Base-by-base conservation (phyloP, 2,329 filamentous ascomycete genomes). In the Dothistroma septosporum region DNA sequence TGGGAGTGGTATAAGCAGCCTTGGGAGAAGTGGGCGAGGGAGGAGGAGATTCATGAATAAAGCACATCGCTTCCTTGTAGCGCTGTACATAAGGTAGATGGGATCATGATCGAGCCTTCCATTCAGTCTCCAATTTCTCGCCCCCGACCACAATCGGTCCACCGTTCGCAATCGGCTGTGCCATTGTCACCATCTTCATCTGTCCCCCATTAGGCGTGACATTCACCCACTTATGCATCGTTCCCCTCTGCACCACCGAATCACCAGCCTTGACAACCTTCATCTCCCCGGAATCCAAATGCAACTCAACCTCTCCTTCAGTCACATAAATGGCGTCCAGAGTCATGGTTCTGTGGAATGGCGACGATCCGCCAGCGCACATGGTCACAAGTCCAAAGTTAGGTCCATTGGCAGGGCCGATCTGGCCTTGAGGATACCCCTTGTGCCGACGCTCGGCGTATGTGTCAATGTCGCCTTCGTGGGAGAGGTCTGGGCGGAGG, bases 1-100 rank as follows among this genome's bases (percentile, higher is more conserved):
- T 81, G 77, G 74, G 72, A 70, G 44, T 75, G 81, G 64, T 82
- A 77, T 68, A 73, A 76, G 61, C 73, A 74, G 58, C 74, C 73
- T 0, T 72, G 70, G 60, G 74, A 70, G 4, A 66, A 68, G 16
- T 76, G 74, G 68, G 66, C 68, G 37, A 71, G 76, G 50, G 78
- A 80, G 60, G 60, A 79, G n/a, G 68, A 75, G 53, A 73, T 80
- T 55, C 62, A 68, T 67, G 64, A 68, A 52, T 67, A 64, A 55
- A 46, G 24, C 22, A 6, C 16, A 37, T 28, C 21, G 14, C 21
- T 28, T n/a, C 16, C 16, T 49, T 4, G 46, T 19, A 21, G 21
- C n/a, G 16, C 11, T 49, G n/a, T 22, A 49, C 21, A 16, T 19
- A 24, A n/a, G 4, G n/a, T 37, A 11, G n/a, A 19, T 37, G n/a